These are phyloP conservation scores for Chenopodium formosanum DNA, from an alignment of 148 eudicot genomes.

Conservation along the genomic window DNA sequence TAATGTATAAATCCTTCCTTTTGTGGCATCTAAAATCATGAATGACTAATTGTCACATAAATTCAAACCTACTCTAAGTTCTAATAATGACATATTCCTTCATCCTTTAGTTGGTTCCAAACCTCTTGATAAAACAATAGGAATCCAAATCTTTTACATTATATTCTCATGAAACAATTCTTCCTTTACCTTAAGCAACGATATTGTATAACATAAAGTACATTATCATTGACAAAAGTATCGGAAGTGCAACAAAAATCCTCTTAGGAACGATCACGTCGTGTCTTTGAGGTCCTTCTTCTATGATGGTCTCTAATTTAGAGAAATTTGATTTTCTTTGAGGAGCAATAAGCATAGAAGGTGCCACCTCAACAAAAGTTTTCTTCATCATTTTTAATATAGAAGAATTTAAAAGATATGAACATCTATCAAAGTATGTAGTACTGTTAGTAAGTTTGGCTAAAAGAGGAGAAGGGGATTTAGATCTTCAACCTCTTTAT, in stretches of 20 bases:
- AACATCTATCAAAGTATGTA: not conserved
- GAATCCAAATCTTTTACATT: not conserved
- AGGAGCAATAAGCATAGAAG: conserved; percentile 35
- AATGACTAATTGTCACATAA: not conserved
- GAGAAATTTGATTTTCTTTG: conserved; percentile 27
- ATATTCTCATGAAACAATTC: not conserved
- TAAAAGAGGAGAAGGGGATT: conserved; percentile 4
- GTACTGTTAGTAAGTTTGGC: no score
- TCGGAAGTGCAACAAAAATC: conserved; percentile 31
- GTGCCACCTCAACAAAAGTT: conserved; percentile 42
- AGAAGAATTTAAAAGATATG: not conserved
- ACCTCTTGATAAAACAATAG: no score
- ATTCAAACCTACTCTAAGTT: not conserved
- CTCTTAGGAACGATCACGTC: conserved; percentile 17
- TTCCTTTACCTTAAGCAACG: not conserved
- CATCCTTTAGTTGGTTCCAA: not conserved
- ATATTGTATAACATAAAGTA: conserved; percentile 25
- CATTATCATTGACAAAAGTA: conserved; percentile 32
- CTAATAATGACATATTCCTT: not conserved
- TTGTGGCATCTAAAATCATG: not conserved
- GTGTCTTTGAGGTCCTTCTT: conserved; percentile 32
- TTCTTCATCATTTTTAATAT: conserved; percentile 8
- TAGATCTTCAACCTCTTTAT: not conserved
- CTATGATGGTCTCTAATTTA: conserved; percentile 43
- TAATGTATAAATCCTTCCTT: not conserved